Evolutionary conservation across 352 stramenopile genomes (phyloP), one percentile per base, ranked within the genome.

Genomic region (Phytophthora sp.): DNA sequence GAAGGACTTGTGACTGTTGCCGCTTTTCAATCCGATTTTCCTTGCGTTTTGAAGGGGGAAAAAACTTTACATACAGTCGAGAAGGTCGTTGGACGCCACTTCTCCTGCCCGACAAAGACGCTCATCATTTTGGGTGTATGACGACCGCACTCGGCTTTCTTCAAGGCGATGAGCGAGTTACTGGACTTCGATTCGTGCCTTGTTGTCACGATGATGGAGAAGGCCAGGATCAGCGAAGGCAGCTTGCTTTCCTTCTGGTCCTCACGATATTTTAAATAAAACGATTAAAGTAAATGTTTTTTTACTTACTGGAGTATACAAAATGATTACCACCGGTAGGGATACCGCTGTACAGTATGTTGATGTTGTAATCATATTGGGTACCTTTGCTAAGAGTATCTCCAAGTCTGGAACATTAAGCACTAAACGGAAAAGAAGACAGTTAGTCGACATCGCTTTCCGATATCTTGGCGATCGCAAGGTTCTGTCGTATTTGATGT

Each of bases 61-160:
- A 18, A n/a, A n/a, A n/a, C n/a, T n/a, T n/a, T n/a, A n/a, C n/a
- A 12, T 38, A 42, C 68, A 16, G 56, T 57, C 9, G 11, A 36
- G 7, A 26, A n/a, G 24, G 42, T 75, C 9, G 24, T 57, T 7
- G 41, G 57, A 1, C 54, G 27, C 13, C 30, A 20, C 13, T 57
- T 71, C 45, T 23, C 50, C 3, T 75, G 51, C 31, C 45, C 62
- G 5, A 76, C 69, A 20, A 45, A 60, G 30, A 74, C 63, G 27
- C 62, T 66, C 29, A 54, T 82, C 33, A 69, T 61, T 58, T 55
- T 80, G 12, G 55, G 75, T 41, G 23, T 74, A 69, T 29, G 65
- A 77, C 27, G 62, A n/a, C n/a, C 57, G 13, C 41, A 71, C 16
- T 56, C 74, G 23, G 73, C 76, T 45, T 59, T 76, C 8, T 66